These are phyloP conservation scores for Fraxinus sp. DNA, from an alignment of 305 asterid genomes.

Conservation along the genomic window DNA sequence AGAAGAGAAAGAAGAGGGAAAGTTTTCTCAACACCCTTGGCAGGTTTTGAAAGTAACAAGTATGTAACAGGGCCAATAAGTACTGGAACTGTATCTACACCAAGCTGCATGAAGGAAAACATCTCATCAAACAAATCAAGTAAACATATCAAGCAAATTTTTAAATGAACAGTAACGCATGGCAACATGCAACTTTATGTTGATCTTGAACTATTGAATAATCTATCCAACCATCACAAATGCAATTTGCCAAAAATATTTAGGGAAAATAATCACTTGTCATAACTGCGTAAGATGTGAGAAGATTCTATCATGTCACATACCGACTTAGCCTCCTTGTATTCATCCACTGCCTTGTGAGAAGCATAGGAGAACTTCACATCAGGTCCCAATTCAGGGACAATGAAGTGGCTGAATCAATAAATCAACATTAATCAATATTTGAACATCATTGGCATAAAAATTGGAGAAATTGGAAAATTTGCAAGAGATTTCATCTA, in stretches of 20 bases:
- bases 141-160: not conserved
- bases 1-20: slow-evolving; percentile 41
- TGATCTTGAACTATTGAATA: not conserved
- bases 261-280: not conserved
- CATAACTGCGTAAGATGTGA: not conserved
- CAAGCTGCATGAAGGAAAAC: slow-evolving; percentile 38
- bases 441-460: not conserved
- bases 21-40: slow-evolving; percentile 47
- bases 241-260: not conserved
- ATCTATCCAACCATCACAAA: not conserved
- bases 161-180: not conserved
- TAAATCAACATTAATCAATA: not conserved
- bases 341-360: slow-evolving; percentile 85
- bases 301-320: slow-evolving; percentile 3
- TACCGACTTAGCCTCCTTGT: slow-evolving; percentile 92
- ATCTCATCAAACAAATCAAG: not conserved
- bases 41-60: slow-evolving; percentile 50
- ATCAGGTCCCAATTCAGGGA: slow-evolving; percentile 94
- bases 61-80: slow-evolving; percentile 50
- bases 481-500: not conserved
- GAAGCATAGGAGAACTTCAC: slow-evolving; percentile 77
- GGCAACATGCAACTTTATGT: not conserved
- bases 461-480: not conserved
- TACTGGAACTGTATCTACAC: slow-evolving; percentile 45
- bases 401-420: slow-evolving; percentile 70